Evolutionary conservation across 257 asterid genomes (phyloP), one percentile per base, ranked within the genome.

Genomic region (Verbascum thapsus): DNA sequence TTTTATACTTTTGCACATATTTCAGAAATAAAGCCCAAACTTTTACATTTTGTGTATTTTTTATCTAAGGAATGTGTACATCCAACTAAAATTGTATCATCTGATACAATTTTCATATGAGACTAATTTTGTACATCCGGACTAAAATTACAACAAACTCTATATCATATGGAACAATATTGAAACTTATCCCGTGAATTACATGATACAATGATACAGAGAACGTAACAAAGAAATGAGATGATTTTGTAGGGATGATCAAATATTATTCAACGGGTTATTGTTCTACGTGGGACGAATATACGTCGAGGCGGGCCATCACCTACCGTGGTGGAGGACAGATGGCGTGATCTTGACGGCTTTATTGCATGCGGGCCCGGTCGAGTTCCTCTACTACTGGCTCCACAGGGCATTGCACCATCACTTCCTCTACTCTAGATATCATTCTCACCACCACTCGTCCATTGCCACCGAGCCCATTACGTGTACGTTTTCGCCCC

Each of bases 391-490:
- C 4, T 73, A 73, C 62, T 73, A 73, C 57, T 73, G 78, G 78
- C 43, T 73, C 35, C 78, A 73, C 66, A 38, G 78, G 35, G 74
- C 78, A 11, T 43, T 73, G 41, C 78, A 73, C 71, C 78, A 73
- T 51, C 78, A 73, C 23, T 73, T 44, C 32, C 66, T 73, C 13
- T 73, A 73, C 71, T 45, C 78, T 15, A 64, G 78, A 34, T 73
- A 73, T 57, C 78, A 73, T 15, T 73, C 78, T 15, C 78, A 73
- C 58, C 78, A 73, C 35, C 78, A 73, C 53, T 61, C 78, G 18
- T 73, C 78, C 70, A 48, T 73, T 3, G 78, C 62, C 62, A 73
- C 74, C 17, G 77, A 72, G 19, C 78, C 78, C 37, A 73, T 73
- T 13, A 67, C 78, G 8, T 73, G 74, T 73, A 59, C 26, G 68